Conservation (phyloP, 1,139 yeast species). For the Yamadazyma taylorii region DNA sequence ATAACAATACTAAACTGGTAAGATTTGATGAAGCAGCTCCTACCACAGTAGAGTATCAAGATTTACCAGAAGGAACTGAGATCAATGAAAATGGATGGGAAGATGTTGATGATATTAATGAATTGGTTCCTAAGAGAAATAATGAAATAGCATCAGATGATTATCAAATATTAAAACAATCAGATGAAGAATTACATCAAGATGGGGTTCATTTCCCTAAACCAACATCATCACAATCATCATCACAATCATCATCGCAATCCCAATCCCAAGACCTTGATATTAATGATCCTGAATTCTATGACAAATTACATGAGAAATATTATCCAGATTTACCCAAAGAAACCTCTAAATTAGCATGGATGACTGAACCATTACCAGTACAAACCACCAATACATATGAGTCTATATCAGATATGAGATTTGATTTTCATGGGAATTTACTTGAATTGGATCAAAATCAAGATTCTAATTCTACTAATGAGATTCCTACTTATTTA, state of each 20-base stretch:
- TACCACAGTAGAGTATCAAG: constrained; percentile 42
- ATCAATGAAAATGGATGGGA: constrained; percentile 45
- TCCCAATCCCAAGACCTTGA: constrained; percentile 41
- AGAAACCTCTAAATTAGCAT: constrained; percentile 78
- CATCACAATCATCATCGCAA: no score
- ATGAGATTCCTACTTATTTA: constrained; percentile 51
- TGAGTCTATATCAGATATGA: constrained; percentile 64
- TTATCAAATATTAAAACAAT: constrained; percentile 38
- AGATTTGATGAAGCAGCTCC: constrained; percentile 42
- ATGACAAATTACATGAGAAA: constrained; percentile 75
- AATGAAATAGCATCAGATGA: constrained; percentile 40
- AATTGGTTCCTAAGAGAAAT: constrained; percentile 22
- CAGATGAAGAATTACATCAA: constrained; percentile 23
- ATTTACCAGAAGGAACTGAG: constrained; percentile 24
- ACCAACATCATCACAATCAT: constrained; percentile 26
- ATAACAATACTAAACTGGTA: constrained; percentile 23
- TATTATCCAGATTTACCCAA: constrained; percentile 88
- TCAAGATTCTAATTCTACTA: constrained; percentile 31
- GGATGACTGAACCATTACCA: constrained; percentile 79
- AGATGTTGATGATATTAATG: constrained; percentile 38
- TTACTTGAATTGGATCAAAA: constrained; percentile 50
- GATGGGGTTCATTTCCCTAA: constrained; percentile 61
- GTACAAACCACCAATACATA: constrained; percentile 46
- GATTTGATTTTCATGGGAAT: constrained; percentile 88
- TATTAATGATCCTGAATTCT: constrained; percentile 73